phyloP scores from a whole-genome alignment of 176 grass and related monocot genomes.

The Juncus effusus region DNA sequence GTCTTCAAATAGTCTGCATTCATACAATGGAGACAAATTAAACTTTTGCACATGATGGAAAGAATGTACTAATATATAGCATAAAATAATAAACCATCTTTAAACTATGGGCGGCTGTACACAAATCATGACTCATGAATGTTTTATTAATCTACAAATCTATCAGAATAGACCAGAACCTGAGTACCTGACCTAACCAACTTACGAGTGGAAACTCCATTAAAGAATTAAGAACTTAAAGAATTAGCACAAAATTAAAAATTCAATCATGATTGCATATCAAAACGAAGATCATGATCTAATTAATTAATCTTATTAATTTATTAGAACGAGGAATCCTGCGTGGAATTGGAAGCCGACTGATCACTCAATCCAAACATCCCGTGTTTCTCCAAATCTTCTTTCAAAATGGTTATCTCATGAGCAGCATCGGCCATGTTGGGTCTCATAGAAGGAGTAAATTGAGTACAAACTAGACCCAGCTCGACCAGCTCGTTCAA shows the following conservation, averaged over 20 bases:
- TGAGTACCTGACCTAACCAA: slow-evolving; percentile 29
- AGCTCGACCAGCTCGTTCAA: slow-evolving; percentile 66
- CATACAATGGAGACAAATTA: no score
- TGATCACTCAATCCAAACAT: slow-evolving; percentile 7
- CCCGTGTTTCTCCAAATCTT: slow-evolving; percentile 40
- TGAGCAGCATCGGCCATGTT: slow-evolving; percentile 65
- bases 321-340: slow-evolving; percentile 34
- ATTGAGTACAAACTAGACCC: slow-evolving; percentile 74
- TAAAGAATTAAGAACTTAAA: slow-evolving; percentile 36
- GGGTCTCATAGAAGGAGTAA: slow-evolving; percentile 59
- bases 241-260: slow-evolving; percentile 21
- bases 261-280: slow-evolving; percentile 22
- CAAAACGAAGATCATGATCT: slow-evolving; percentile 29
- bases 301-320: slow-evolving; percentile 20
- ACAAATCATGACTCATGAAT: slow-evolving; percentile 23
- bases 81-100: slow-evolving; percentile 10
- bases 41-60: no score
- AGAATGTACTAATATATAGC: neutral
- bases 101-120: slow-evolving; percentile 22
- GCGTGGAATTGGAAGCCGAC: slow-evolving; percentile 5
- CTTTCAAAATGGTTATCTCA: slow-evolving; percentile 62
- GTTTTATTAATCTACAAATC: slow-evolving; percentile 14
- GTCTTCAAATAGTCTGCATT: neutral
- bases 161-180: slow-evolving; percentile 12
- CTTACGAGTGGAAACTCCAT: slow-evolving; percentile 37